A percentile compares a stretch with the other conserved stretches of the same genome.
Evolutionary conservation across 2,329 filamentous ascomycete species (phyloP).

Genomic region (Pestalotiopsis sp.): DNA sequence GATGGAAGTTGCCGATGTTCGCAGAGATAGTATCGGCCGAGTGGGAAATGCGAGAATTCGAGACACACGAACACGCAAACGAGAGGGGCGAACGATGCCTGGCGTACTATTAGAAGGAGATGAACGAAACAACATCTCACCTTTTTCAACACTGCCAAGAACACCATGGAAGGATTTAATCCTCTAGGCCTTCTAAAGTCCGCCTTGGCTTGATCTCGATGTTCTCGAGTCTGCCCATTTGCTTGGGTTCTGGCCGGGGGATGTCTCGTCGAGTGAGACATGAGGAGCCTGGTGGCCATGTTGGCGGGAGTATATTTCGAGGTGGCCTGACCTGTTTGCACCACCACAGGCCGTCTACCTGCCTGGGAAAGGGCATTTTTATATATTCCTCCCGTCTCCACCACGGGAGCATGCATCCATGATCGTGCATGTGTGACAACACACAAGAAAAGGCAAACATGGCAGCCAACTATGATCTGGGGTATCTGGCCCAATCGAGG

Average conservation of each 20-base stretch:
- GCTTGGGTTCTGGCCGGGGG: not conserved
- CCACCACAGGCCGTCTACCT: not conserved
- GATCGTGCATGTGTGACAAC: not conserved
- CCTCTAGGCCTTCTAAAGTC: not conserved
- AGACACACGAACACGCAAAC: not conserved
- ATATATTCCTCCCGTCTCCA: not conserved
- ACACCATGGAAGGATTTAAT: not conserved
- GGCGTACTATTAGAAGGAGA: not conserved
- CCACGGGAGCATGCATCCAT: not conserved
- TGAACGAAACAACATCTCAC: not conserved
- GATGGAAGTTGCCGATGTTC: not conserved
- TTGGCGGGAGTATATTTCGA: not conserved
- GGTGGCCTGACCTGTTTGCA: not conserved
- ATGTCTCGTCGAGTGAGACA: not conserved
- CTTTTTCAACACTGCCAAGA: not conserved
- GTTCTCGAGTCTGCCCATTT: not conserved
- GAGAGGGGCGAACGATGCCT: not conserved
- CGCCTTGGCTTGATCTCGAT: not conserved
- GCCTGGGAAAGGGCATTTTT: not conserved
- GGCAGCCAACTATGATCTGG: not conserved
- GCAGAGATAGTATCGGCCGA: not conserved
- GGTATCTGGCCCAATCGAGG: conserved; percentile 26
- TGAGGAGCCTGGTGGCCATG: not conserved
- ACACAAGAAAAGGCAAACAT: not conserved
- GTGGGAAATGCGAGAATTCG: not conserved